These are phyloP conservation scores for Suillus variegatus DNA, from an alignment of 768 basidiomycete species.

Conservation along the genomic window DNA sequence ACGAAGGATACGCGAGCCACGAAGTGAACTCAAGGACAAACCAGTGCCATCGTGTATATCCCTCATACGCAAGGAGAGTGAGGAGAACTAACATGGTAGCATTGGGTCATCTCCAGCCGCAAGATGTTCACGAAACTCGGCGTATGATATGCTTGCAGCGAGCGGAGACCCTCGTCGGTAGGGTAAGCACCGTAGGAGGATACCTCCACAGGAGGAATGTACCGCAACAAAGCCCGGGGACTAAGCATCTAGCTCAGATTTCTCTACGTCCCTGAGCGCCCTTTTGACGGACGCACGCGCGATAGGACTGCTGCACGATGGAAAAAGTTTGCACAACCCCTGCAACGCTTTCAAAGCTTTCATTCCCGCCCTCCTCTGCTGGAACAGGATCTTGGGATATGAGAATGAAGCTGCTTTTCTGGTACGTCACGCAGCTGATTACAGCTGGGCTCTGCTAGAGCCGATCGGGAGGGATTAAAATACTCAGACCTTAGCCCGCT, in stretches of 20 bases:
- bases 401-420: conserved; percentile 48
- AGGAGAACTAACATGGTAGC: neutral
- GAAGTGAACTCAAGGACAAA: conserved; percentile 17
- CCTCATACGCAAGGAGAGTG: conserved; percentile 7
- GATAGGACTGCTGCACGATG: conserved; percentile 8
- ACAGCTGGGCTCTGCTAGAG: conserved; percentile 59
- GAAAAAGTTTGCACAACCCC: conserved; percentile 43
- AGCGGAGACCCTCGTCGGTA: too few species aligned
- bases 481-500: conserved; percentile 82
- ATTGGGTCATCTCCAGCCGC: neutral
- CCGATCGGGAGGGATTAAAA: conserved; percentile 61
- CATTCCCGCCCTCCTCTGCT: conserved; percentile 33
- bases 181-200: neutral
- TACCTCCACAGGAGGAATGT: neutral
- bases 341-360: conserved; percentile 55
- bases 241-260: neutral
- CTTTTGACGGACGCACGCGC: neutral
- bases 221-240: neutral
- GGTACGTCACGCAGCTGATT: conserved; percentile 61
- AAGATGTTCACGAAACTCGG: neutral
- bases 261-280: neutral
- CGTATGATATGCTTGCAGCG: neutral
- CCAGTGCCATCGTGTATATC: neutral
- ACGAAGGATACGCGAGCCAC: conserved; percentile 14
- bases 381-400: conserved; percentile 42